Percentiles rank a stretch among this genome's conserved stretches.
Evolutionary conservation across 108 stramenopile genomes (phyloP).

Genomic region (Nitzschia inconspicua): DNA sequence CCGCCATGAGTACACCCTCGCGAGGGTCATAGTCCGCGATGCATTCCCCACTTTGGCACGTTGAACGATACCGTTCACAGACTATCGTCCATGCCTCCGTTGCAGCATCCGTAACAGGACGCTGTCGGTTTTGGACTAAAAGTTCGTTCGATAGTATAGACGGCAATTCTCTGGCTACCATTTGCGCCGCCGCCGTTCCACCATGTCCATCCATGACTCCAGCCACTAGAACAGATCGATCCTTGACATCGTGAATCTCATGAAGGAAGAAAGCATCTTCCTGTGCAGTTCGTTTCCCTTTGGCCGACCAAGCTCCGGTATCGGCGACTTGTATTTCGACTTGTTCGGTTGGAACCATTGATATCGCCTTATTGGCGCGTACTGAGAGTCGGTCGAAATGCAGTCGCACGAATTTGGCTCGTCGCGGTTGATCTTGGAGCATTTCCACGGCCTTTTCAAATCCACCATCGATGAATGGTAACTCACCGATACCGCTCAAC

Average conservation of each 20-base stretch:
- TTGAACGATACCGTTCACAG: slow-evolving; percentile 54
- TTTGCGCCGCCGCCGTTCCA: slow-evolving; percentile 59
- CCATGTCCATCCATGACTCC: slow-evolving; percentile 85
- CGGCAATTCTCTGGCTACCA: slow-evolving; percentile 50
- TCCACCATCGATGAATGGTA: slow-evolving; percentile 59
- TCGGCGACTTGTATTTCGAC: slow-evolving; percentile 34
- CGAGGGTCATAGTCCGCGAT: slow-evolving; percentile 66
- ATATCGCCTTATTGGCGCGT: slow-evolving; percentile 15
- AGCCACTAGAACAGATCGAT: slow-evolving; percentile 52
- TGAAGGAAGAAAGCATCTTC: slow-evolving; percentile 77
- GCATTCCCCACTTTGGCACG: slow-evolving; percentile 57
- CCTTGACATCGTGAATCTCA: slow-evolving; percentile 53
- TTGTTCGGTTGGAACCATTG: slow-evolving; percentile 17
- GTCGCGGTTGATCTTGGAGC: slow-evolving; percentile 40
- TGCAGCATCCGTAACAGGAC: slow-evolving; percentile 27
- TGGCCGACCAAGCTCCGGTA: slow-evolving; percentile 72
- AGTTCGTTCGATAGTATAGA: slow-evolving; percentile 42
- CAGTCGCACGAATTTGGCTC: slow-evolving; percentile 44
- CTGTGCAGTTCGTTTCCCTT: slow-evolving; percentile 61
- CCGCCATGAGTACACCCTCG: slow-evolving; percentile 65
- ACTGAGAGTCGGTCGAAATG: slow-evolving; percentile 69
- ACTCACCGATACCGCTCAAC: slow-evolving; percentile 68
- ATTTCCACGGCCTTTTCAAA: slow-evolving; percentile 68
- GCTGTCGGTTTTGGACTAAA: slow-evolving; percentile 9
- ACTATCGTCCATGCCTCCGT: slow-evolving; percentile 47